A percentile compares a stretch with the other conserved stretches of the same genome.
Conservation (phyloP, 352 stramenopile genomes). For the Phytophthora lateralis region DNA sequence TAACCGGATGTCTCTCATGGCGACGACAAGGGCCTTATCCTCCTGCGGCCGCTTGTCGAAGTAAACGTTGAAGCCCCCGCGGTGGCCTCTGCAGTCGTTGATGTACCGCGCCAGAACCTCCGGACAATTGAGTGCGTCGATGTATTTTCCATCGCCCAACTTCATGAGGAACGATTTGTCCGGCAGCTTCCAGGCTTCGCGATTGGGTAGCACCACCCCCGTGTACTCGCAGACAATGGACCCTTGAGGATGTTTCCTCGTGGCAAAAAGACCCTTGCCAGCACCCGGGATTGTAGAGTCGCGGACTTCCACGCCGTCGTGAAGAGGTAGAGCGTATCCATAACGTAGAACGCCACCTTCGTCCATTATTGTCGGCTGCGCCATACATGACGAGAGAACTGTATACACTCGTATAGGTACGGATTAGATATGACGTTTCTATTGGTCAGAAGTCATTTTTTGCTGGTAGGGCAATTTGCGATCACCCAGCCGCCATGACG, state of each 20-base stretch:
- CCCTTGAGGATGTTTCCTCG: constrained; percentile 24
- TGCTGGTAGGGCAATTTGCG: background rate
- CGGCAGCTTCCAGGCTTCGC: constrained; percentile 52
- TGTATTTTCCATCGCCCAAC: constrained; percentile 74
- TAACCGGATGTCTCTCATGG: constrained; percentile 55
- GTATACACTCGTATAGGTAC: background rate
- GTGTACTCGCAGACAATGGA: constrained; percentile 53
- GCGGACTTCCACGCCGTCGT: constrained; percentile 48
- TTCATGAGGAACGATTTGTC: constrained; percentile 88
- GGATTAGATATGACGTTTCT: background rate
- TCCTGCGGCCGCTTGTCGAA: constrained; percentile 71
- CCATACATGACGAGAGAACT: background rate
- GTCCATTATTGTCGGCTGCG: constrained; percentile 21
- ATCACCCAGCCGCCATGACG: constrained; percentile 75
- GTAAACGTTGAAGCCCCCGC: constrained; percentile 68
- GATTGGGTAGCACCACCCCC: constrained; percentile 42
- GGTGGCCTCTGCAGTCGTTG: constrained; percentile 72
- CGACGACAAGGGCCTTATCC: constrained; percentile 59
- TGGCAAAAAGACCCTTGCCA: constrained; percentile 61
- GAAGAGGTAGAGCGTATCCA: constrained; percentile 1
- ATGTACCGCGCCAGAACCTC: constrained; percentile 76
- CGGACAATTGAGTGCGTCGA: constrained; percentile 59
- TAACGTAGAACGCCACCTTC: constrained; percentile 16
- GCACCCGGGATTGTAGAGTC: constrained; percentile 56
- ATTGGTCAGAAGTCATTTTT: too few relatives aligned